Conservation (phyloP, 192 early-diverging fungal genomes). For the Glomus cerebriforme region DNA sequence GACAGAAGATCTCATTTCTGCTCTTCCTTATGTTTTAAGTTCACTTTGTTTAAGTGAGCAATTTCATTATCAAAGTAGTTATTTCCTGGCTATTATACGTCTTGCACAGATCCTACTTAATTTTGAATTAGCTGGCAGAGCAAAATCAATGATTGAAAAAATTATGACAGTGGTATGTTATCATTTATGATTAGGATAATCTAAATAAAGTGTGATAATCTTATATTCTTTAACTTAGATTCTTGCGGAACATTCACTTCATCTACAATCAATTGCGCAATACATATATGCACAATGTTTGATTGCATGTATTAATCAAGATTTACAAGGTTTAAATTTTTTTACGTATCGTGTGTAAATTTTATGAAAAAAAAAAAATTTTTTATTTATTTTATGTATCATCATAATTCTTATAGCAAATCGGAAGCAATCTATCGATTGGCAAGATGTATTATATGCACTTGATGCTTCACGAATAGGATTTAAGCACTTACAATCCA, state of each 20-base stretch:
- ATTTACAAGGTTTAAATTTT: constrained; percentile 6
- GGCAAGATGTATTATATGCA: neutral
- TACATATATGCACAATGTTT: constrained; percentile 24
- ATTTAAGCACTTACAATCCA: constrained; percentile 11
- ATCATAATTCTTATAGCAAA: neutral
- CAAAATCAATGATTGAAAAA: constrained; percentile 29
- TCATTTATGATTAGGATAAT: neutral
- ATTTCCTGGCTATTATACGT: constrained; percentile 26
- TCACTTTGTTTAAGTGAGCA: constrained; percentile 27
- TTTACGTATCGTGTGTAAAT: neutral
- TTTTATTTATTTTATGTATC: neutral
- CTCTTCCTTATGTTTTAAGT: constrained; percentile 27
- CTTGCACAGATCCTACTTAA: constrained; percentile 22
- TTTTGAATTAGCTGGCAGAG: constrained; percentile 20
- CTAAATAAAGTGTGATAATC: neutral
- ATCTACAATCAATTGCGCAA: constrained; percentile 25
- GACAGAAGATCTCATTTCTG: constrained; percentile 15
- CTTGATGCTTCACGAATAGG: constrained; percentile 12
- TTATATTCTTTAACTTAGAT: constrained; percentile 16
- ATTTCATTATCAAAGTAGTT: constrained; percentile 33
- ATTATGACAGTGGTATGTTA: constrained; percentile 26
- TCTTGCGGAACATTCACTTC: constrained; percentile 29
- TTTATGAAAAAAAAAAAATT: neutral
- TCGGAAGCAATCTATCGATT: constrained; percentile 1
- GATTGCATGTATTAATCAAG: constrained; percentile 22